A percentile compares a stretch with the other conserved stretches of the same genome.
Conservation (phyloP, 805 yeast genomes). For the Ogataea trehaloabstinens region DNA sequence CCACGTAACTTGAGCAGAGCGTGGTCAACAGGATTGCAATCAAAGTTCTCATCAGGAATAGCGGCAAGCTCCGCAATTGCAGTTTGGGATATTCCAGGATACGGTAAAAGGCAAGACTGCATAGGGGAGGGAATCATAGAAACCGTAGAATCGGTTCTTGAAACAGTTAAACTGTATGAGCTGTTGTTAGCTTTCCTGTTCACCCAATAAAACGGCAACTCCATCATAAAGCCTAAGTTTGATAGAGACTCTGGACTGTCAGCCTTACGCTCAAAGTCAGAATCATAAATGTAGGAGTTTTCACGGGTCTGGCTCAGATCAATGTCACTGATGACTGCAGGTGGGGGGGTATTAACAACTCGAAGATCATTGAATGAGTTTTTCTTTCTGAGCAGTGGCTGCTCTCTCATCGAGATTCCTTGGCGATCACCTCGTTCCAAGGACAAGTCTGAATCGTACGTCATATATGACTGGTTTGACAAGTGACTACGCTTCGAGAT, state of each 20-base stretch:
- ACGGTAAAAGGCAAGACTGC: conserved; percentile 35
- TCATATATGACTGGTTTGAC: conserved; percentile 48
- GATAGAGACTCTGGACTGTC: conserved; percentile 2
- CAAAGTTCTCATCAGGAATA: conserved; percentile 74
- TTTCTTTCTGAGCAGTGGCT: conserved; percentile 43
- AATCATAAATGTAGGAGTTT: not conserved
- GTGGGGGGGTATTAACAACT: conserved; percentile 10
- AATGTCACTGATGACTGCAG: too few species aligned
- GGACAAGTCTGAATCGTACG: conserved; percentile 60
- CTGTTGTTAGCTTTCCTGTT: not conserved
- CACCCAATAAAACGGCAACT: conserved; percentile 24
- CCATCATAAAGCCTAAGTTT: conserved; percentile 19
- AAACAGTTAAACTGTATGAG: not conserved
- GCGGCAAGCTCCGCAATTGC: conserved; percentile 77
- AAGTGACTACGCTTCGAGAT: conserved; percentile 37
- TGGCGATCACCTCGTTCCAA: conserved; percentile 9
- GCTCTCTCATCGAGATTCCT: conserved; percentile 16
- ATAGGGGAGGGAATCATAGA: conserved; percentile 33
- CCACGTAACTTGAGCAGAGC: conserved; percentile 84
- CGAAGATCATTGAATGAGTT: conserved; percentile 49
- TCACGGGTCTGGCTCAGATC: not conserved
- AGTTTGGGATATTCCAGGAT: conserved; percentile 49
- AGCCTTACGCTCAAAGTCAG: not conserved
- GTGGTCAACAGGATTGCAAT: conserved; percentile 67
- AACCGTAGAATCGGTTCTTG: conserved; percentile 12